Base-by-base conservation (phyloP, 208 protist genomes). In the Balamuthia mandrillaris region DNA sequence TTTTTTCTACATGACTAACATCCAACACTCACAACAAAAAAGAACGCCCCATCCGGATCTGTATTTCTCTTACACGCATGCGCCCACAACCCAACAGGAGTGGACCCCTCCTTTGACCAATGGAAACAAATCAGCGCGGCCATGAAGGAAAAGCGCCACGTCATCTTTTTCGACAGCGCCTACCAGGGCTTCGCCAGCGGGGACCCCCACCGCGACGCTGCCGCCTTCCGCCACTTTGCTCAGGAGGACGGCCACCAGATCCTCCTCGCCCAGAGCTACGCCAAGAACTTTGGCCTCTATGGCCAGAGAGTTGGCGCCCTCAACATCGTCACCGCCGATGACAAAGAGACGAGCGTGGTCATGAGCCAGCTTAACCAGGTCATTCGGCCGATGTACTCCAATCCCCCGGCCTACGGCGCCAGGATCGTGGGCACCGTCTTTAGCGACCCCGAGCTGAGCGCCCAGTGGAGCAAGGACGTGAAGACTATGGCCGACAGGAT, bases 11-110 rank as follows among this genome's bases (percentile, higher is more conserved):
- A 68, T 24, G 35, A 18, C 39, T 77, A 41, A n/a, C 49, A 27
- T 77, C 51, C 24, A 3, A 58, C 42, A 42, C 51, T n/a, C 66
- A 58, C 21, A 16, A 84, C 91, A 31, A 60, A 94, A 31, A 35
- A 51, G 31, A 82, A 56, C 10, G 85, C 87, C n/a, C 90, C 87
- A 42, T 89, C 95, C n/a, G 89, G 94, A 16, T 96, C 94, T 44
- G 90, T 98, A 3, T 90, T 99, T 33, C 79, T 99, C 33, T 88
- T 99, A 35, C 98, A 99, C 89, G 91, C 95, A 18, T 98, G 97
- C 88, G 97, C 98, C 18, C 98, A 99, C 94, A 99, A 99, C 90
- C 98, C 98, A 81, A 99, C 98, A 24, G 98, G 98, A 44, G 94
- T 97, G 4, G 98, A 99, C 89, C 97, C 97, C 63, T 95, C 96